A percentile compares a stretch with the other conserved stretches of the same genome.
Evolutionary conservation across 805 yeast species (phyloP).

Genomic region (Saccharomyces kudriavzevii): DNA sequence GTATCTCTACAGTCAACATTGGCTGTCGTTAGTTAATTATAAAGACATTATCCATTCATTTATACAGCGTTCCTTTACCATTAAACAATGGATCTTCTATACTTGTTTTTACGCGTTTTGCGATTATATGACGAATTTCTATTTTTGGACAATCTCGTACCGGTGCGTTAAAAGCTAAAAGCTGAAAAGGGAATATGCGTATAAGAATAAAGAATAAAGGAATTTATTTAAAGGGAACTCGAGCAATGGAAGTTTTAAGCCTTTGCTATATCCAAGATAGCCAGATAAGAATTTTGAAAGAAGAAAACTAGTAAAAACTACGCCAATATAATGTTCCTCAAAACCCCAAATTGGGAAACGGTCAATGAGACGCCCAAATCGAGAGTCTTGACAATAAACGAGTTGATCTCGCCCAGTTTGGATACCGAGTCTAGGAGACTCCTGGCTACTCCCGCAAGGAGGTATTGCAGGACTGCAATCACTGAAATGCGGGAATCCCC

Average conservation of each 20-base stretch:
- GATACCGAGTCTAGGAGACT: background rate
- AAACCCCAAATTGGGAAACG: background rate
- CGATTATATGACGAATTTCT: conserved; percentile 12
- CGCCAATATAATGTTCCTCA: background rate
- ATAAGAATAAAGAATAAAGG: background rate
- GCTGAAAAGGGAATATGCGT: background rate
- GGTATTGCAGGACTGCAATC: background rate
- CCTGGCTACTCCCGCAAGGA: background rate
- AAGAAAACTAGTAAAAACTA: background rate
- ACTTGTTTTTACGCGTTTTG: background rate
- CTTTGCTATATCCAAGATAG: background rate
- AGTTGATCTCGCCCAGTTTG: background rate
- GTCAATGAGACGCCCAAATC: background rate
- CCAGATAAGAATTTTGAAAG: background rate
- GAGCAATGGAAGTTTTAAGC: background rate
- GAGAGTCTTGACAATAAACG: background rate
- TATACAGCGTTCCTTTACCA: background rate
- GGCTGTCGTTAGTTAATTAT: background rate
- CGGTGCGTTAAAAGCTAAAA: background rate
- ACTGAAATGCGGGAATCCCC: background rate
- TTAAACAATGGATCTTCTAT: background rate
- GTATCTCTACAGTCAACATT: background rate
- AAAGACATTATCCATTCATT: background rate
- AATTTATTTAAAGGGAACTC: background rate
- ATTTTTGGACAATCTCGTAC: background rate